Evolutionary conservation across 345 rosid species (phyloP), one percentile per base, ranked within the genome.

Genomic region (Syzygium jambos): DNA sequence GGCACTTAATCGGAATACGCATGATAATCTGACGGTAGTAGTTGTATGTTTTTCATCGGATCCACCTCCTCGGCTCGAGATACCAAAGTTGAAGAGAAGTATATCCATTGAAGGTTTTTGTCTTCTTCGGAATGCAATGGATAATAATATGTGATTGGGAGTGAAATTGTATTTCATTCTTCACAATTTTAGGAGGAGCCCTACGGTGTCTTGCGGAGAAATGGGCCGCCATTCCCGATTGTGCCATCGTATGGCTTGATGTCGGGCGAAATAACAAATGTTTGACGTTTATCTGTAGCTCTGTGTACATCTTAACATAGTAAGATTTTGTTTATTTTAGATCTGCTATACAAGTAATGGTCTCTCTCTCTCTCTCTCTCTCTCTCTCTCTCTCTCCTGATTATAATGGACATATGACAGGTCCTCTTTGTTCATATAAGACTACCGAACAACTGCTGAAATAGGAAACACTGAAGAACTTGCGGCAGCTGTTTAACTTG

Each of bases 1-100:
- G 61, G 92, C 92, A 4, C 87, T 90, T 84, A 57, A 85, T 49
- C 17, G 89, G 29, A 15, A 89, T 38, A 86, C 92, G 1, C 61
- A 23, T 22, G 92, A 89, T 15, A 89, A 90, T 49, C 89, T 90
- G 86, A 90, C 91, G 0, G 92, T 89, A 4, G 73, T 90, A 4
- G 85, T 89, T 9, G 86, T 90, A 9, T 90, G 89, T 61, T 89
- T 90, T 88, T 87, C 89, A 14, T 49, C 80, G 12, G 89, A 89
- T 23, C 89, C 91, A 22, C 91, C 91, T 22, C 86, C 89, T 7
- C n/a, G 65, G 52, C 84, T 87, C 6, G 88, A 89, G 89, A 68
- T 68, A 11, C 89, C 91, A 0, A 85, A 38, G 88, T 52, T 85
- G 4, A 86, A 80, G 87, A 89, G 88, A 80, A 89, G 89, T 55